Conservation (phyloP, 78 protist genomes). For the Pigoraptor vietnamica region DNA sequence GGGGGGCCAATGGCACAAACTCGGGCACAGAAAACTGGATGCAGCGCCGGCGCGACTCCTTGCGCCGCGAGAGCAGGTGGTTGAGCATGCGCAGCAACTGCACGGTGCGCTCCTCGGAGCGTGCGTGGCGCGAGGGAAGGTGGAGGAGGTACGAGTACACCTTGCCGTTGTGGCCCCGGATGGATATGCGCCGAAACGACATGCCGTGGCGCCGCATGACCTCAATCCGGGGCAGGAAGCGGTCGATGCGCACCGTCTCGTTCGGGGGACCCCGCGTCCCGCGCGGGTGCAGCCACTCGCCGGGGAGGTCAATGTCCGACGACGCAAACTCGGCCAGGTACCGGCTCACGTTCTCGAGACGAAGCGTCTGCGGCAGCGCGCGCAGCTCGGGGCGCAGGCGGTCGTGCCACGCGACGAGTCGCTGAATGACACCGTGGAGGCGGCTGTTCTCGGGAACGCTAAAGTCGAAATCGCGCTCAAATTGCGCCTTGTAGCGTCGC, state of each 20-base stretch:
- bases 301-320: slow-evolving; percentile 10
- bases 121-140: slow-evolving; percentile 7
- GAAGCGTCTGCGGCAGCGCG: not conserved
- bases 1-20: not conserved
- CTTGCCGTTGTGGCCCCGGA: slow-evolving; percentile 34
- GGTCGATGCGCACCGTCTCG: slow-evolving; percentile 42
- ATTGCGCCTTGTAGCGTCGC: not conserved
- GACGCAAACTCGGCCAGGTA: slow-evolving; percentile 23
- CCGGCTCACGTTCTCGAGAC: not conserved
- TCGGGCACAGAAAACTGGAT: not conserved
- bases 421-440: not conserved
- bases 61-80: slow-evolving; percentile 20
- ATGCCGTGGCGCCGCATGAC: slow-evolving; percentile 36
- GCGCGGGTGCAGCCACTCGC: slow-evolving; percentile 17
- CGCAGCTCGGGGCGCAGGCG: not conserved
- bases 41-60: slow-evolving; percentile 18
- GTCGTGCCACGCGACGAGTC: not conserved
- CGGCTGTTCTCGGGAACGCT: not conserved
- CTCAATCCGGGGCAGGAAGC: slow-evolving; percentile 11
- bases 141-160: slow-evolving; percentile 25
- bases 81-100: slow-evolving; percentile 25
- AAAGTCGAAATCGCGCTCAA: not conserved
- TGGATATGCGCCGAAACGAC: slow-evolving; percentile 29
- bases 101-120: slow-evolving; percentile 33
- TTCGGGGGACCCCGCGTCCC: not conserved